Evolutionary conservation across 1,139 yeast genomes (phyloP), one percentile per base, ranked within the genome.

Genomic region (Candida tropicalis): DNA sequence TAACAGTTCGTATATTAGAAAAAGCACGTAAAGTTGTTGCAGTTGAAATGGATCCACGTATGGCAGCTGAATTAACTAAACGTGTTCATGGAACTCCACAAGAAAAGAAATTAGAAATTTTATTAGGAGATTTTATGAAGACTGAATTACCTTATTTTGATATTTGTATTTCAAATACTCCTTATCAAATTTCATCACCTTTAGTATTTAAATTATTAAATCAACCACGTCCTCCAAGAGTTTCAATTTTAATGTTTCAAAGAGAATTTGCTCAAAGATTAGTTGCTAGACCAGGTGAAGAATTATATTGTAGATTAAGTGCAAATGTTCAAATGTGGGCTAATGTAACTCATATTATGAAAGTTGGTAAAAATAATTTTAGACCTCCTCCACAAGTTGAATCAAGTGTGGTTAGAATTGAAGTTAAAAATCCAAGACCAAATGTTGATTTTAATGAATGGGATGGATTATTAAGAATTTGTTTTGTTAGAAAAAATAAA

Each of bases 301-400:
- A 89, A 2, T 72, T 95, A 39, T 93, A 93, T 69, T 90, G 97
- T 65, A 79, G 99, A 56, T 75, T 93, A 45, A 85, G 96, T 16
- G 99, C 96, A 26, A 95, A 93, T 59, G 98, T 93, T 0, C 99
- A 93, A 60, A 91, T 93, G 98, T 93, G 99, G 98, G 97, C 98
- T 17, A 88, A 88, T 52, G 97, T 95, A 17, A 90, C 96, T 6
- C 99, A 93, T 65, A 88, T 93, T 45, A 93, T 93, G 99, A 95
- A 95, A 65, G 99, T 93, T 32, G 98, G 99, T 25, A 85, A 83
- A 60, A 95, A 95, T 63, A 93, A 93, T 61, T 93, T 93, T 74
- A 78, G 97, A 53, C 99, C 99, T 29, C 99, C 99, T 16, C 99
- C 99, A 45, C 93, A 93, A 64, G 99, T 93, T 47, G 99, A 93